A percentile compares a stretch with the other conserved stretches of the same genome.
Conservation (phyloP, 208 protist species). For the Leishmania arabica region DNA sequence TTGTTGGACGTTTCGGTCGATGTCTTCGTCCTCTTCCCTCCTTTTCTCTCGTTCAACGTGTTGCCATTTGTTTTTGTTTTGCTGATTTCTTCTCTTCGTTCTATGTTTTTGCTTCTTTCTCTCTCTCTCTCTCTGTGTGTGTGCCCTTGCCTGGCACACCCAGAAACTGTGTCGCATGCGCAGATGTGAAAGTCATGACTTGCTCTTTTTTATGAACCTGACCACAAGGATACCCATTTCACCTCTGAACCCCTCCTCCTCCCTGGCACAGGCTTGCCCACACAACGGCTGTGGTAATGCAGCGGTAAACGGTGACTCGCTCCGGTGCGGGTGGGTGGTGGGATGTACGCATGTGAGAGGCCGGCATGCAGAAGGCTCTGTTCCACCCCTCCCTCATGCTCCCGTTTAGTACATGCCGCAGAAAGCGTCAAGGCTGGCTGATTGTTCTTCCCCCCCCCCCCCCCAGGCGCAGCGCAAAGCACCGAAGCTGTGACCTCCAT, state of each 20-base stretch:
- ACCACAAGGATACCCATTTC: not conserved
- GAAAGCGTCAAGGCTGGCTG: not conserved
- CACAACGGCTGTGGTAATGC: not conserved
- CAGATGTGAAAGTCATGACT: not conserved
- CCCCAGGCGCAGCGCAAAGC: not conserved
- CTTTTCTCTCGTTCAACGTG: not conserved
- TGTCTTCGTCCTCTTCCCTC: not conserved
- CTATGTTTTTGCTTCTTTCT: not conserved
- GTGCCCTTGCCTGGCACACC: not conserved
- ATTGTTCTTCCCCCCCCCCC: no score
- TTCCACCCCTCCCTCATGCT: not conserved
- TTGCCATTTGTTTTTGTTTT: not conserved
- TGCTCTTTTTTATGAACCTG: not conserved
- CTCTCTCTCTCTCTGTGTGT: not conserved
- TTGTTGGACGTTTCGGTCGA: not conserved
- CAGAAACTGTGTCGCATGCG: not conserved
- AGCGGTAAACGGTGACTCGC: not conserved
- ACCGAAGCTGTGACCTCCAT: not conserved
- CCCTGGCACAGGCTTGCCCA: not conserved
- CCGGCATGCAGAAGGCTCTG: not conserved
- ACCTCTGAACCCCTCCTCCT: not conserved
- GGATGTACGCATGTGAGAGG: not conserved
- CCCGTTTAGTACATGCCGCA: not conserved
- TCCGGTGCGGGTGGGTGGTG: not conserved
- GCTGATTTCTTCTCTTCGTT: conserved; percentile 9